These are phyloP conservation scores for Endoconidiophora polonica DNA, from an alignment of 2,329 filamentous ascomycete genomes.

Conservation along the genomic window DNA sequence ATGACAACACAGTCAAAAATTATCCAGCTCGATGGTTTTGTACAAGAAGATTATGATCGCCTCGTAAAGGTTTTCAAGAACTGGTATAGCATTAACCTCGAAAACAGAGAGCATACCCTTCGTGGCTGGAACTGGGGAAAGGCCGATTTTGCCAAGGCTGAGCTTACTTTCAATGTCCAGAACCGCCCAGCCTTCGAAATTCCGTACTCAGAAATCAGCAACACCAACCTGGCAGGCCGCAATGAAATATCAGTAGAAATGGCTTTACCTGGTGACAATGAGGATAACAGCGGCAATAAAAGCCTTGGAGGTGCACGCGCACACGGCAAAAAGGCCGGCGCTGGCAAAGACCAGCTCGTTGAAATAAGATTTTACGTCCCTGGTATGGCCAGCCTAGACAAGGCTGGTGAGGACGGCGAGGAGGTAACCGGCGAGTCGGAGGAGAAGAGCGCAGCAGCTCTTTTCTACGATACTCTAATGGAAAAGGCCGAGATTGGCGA, in stretches of 20 bases:
- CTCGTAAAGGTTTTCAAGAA: slow-evolving; percentile 88
- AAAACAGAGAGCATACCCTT: slow-evolving; percentile 84
- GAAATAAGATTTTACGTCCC: slow-evolving; percentile 99
- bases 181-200: slow-evolving; percentile 94
- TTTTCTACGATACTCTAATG: slow-evolving; percentile 97
- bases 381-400: slow-evolving; percentile 67
- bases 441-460: slow-evolving; percentile 84
- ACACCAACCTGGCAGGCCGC: slow-evolving; percentile 92
- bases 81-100: slow-evolving; percentile 89
- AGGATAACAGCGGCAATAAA: slow-evolving; percentile 52
- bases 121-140: slow-evolving; percentile 99
- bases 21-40: slow-evolving; percentile 88
- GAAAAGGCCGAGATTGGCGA: slow-evolving; percentile 99
- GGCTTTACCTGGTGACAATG: slow-evolving; percentile 53
- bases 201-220: slow-evolving; percentile 91
- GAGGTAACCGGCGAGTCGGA: slow-evolving; percentile 48
- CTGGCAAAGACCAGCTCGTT: slow-evolving; percentile 79
- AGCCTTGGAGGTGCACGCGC: slow-evolving; percentile 55
- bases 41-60: slow-evolving; percentile 86
- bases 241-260: slow-evolving; percentile 97
- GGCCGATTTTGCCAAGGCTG: slow-evolving; percentile 86
- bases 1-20: slow-evolving; percentile 69
- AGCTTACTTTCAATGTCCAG: slow-evolving; percentile 91
- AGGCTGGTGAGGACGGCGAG: slow-evolving; percentile 39
- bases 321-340: slow-evolving; percentile 77